A percentile compares a stretch with the other conserved stretches of the same genome.
phyloP scores from a whole-genome alignment of 1,139 yeast genomes.

The Sugiyamaella japonica region DNA sequence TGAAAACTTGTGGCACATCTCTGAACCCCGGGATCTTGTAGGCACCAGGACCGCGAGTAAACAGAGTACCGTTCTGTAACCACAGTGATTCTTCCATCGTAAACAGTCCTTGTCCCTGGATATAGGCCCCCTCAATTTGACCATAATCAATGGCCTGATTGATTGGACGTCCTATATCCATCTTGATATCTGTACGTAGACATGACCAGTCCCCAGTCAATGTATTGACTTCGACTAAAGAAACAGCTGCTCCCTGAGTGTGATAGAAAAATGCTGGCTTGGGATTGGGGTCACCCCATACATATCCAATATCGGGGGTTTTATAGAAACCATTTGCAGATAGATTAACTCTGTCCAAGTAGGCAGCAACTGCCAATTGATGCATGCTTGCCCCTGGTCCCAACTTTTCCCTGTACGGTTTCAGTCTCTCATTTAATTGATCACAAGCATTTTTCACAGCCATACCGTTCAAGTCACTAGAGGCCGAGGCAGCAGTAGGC shows the following conservation, averaged over 20 bases:
- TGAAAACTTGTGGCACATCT: conserved; percentile 47
- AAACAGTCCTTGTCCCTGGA: conserved; percentile 51
- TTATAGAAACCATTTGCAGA: conserved; percentile 52
- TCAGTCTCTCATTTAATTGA: conserved; percentile 44
- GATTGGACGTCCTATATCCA: conserved; percentile 51
- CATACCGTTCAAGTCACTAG: conserved; percentile 49
- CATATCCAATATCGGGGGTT: conserved; percentile 50
- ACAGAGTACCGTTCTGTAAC: conserved; percentile 45
- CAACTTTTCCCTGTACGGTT: conserved; percentile 42
- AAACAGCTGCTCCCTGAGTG: conserved; percentile 48
- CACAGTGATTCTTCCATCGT: conserved; percentile 50
- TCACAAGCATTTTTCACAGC: conserved; percentile 50
- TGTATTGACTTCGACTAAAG: conserved; percentile 47
- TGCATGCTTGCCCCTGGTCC: conserved; percentile 44
- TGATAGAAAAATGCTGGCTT: conserved; percentile 48
- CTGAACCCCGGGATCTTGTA: conserved; percentile 51
- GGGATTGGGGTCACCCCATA: conserved; percentile 45
- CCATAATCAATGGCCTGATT: conserved; percentile 51
- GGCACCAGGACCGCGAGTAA: conserved; percentile 51
- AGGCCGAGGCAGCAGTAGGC: conserved; percentile 51
- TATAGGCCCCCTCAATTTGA: conserved; percentile 51
- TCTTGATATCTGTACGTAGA: conserved; percentile 45
- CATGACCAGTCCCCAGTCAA: conserved; percentile 50
- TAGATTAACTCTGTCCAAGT: conserved; percentile 46
- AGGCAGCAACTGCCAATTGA: conserved; percentile 45